Evolutionary conservation across 495 filamentous ascomycete species (phyloP), one percentile per base, ranked within the genome.

Genomic region (Chlorociboria aeruginascens): DNA sequence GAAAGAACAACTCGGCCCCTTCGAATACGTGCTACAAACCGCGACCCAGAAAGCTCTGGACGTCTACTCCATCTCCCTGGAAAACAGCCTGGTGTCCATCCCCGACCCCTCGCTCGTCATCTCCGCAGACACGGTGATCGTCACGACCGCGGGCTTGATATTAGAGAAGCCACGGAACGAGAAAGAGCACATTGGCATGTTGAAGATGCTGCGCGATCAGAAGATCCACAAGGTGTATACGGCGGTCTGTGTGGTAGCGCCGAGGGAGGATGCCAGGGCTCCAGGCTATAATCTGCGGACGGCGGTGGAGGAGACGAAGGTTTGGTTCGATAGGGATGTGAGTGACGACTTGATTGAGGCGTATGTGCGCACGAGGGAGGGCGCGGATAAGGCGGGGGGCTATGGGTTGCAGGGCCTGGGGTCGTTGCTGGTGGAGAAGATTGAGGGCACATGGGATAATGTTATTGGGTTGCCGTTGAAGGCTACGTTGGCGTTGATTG

Each of bases 321-420:
- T 98, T 13, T 69, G 67, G 55, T 97, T 98, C 67, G 82, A 81
- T 62, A 68, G 66, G 42, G 72, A 70, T 38, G 81, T 83, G 28
- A 79, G 77, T 48, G 87, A 96, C 63, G 89, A 94, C 20, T 58
- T 95, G 65, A 78, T 98, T 30, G 63, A 84, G 61, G 76, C 80
- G 25, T 98, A 98, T 70, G 89, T 98, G 47, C 70, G 70, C 50
- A 97, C 90, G 32, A 71, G 93, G 36, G 93, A 98, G 68, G 92
- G 93, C 1, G 87, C 72, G 20, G 92, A 98, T 65, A 98, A 97
- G 72, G 93, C 92, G 0, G 92, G 92, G 1, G 93, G 92, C 0
- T 98, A 98, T 66, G 93, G 87, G 8, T 70, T 97, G 37, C 92
- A 98, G 65, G 89, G 89, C 2, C 61, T 90, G 2, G 92, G 86